Evolutionary conservation across 2,329 filamentous ascomycete genomes (phyloP), one percentile per base, ranked within the genome.

Genomic region (Verticillium alfalfae): DNA sequence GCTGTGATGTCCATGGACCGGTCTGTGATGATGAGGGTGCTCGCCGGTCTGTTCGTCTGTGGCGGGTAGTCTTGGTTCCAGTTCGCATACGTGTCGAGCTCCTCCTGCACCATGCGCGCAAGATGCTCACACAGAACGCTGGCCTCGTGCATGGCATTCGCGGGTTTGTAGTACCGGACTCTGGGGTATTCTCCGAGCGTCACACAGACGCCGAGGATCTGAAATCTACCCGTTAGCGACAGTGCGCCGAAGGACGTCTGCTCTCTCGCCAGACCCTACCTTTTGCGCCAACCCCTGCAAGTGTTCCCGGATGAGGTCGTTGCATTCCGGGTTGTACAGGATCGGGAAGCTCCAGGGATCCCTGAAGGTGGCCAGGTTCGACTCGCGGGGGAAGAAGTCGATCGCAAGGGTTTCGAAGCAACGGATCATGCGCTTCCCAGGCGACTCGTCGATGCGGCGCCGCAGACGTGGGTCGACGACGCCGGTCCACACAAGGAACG

Each of bases 321-420:
- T 96, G 77, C 95, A 98, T 60, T 84, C 86, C 1, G 94, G 94
- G 72, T 99, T 94, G 77, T 90, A 99, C 63, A 99, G 81, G 59
- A 93, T 84, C 1, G 93, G 93, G 70, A 99, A 99, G 76, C 94
- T 98, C 88, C 90, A 97, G 1, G 95, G 94, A 72, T 99, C 94
- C 71, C 91, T 84, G 70, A 99, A 97, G 0, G 92, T 96, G 68
- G 97, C 82, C 49, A 99, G 79, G 69, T 96, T 91, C 7, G 93
- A 95, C 78, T 99, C 95, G 70, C 92, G 87, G 6, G 95, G 93
- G 71, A 88, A 94, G 74, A 89, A 99, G 74, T 97, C 91, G 72
- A 97, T 85, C 60, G 93, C 91, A 61, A 98, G 80, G 5, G 93
- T 91, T 63, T 89, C 88, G 71, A 93, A 93, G 60, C 88, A 86